Conservation (phyloP, 805 yeast genomes). For the Kluyveromyces siamensis region DNA sequence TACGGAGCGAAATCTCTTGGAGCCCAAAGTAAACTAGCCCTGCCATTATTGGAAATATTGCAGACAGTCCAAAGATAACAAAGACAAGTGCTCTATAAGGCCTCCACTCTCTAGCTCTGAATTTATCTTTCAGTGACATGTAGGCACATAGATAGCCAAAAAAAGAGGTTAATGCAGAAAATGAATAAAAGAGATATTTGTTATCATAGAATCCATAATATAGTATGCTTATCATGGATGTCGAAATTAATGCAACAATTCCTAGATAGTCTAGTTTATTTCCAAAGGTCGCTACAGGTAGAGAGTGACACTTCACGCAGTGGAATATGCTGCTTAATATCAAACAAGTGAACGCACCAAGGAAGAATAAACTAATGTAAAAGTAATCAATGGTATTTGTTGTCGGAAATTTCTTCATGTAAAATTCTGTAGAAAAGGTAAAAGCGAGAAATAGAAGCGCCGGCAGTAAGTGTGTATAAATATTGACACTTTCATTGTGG, state of each 20-base stretch:
- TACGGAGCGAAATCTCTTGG: conserved; percentile 37
- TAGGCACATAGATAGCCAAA: conserved; percentile 57
- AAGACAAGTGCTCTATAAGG: conserved; percentile 72
- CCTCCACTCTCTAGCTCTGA: conserved; percentile 64
- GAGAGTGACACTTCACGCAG: conserved; percentile 57
- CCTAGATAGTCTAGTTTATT: conserved; percentile 72
- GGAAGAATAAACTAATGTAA: conserved; percentile 30
- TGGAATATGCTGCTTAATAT: conserved; percentile 60
- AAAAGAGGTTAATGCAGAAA: conserved; percentile 36
- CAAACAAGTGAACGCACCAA: conserved; percentile 52
- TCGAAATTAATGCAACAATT: conserved; percentile 54
- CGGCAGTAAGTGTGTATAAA: conserved; percentile 55
- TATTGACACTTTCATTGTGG: conserved; percentile 69
- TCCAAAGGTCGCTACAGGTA: conserved; percentile 43
- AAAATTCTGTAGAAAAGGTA: conserved; percentile 22
- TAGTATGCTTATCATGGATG: conserved; percentile 47
- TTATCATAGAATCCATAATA: conserved; percentile 42
- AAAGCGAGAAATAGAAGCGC: conserved; percentile 18
- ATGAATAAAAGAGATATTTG: conserved; percentile 28
- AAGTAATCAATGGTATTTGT: conserved; percentile 34
- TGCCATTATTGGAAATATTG: conserved; percentile 55
- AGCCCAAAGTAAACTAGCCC: conserved; percentile 45
- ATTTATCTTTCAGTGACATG: conserved; percentile 55
- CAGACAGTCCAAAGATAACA: conserved; percentile 71
- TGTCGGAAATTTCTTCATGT: conserved; percentile 31